Conservation (phyloP, 805 yeast species). For the Lipomyces starkeyi region DNA sequence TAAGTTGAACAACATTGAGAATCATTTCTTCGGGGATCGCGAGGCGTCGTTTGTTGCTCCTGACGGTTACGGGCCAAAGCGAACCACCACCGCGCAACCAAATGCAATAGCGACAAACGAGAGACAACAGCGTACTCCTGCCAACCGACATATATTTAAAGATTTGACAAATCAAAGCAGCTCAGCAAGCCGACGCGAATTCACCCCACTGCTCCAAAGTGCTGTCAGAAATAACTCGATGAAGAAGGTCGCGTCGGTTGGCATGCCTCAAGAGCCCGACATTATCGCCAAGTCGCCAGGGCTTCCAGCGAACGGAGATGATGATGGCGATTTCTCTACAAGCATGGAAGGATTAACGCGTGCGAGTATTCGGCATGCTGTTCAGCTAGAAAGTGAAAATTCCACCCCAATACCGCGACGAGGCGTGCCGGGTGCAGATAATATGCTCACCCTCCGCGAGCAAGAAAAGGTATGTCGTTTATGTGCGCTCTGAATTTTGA, state of each 20-base stretch:
- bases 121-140: slow-evolving; percentile 4
- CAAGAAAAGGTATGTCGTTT: slow-evolving; percentile 34
- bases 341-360: slow-evolving; percentile 35
- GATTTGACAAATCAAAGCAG: slow-evolving; percentile 10
- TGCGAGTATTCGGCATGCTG: slow-evolving; percentile 18
- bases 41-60: slow-evolving; percentile 3
- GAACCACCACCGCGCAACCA: slow-evolving; percentile 6
- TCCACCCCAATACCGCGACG: slow-evolving; percentile 27
- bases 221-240: slow-evolving; percentile 17
- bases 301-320: slow-evolving; percentile 22
- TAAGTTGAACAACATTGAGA: slow-evolving; percentile 11
- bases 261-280: slow-evolving; percentile 17
- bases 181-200: slow-evolving; percentile 21
- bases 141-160: slow-evolving; percentile 11
- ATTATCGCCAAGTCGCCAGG: slow-evolving; percentile 24
- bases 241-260: not conserved
- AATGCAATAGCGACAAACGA: slow-evolving; percentile 1
- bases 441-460: slow-evolving; percentile 36
- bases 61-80: not conserved
- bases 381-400: slow-evolving; percentile 9
- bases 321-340: slow-evolving; percentile 15
- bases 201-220: slow-evolving; percentile 33
- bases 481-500: not conserved
- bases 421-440: slow-evolving; percentile 18
- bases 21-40: slow-evolving; percentile 12